Evolutionary conservation across 2,329 filamentous ascomycete genomes (phyloP), one percentile per base, ranked within the genome.

Genomic region (Diaporthe sp.): DNA sequence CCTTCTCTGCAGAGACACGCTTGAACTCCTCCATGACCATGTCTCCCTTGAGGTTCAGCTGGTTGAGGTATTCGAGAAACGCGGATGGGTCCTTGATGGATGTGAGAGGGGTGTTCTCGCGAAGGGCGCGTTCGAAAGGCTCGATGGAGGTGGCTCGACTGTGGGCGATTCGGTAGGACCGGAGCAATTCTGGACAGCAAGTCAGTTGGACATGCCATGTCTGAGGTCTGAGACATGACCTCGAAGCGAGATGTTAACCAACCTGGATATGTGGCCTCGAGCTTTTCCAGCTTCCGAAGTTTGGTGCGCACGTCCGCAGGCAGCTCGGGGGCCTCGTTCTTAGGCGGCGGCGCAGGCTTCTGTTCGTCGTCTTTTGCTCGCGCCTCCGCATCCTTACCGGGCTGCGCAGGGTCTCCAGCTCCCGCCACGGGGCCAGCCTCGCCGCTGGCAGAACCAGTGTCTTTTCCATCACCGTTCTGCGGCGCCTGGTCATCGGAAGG

Each of bases 11-110:
- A 0, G 95, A 94, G 0, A 98, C 92, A 17, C 95, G 90, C 85
- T 97, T 98, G 74, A 98, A 88, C 84, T 99, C 97, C 61, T 98
- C 94, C 90, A 97, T 93, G 4, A 98, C 92, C 94, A 99, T 97
- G 80, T 98, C 95, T 57, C 93, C 93, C 81, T 97, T 96, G 72
- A 96, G 84, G 77, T 93, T 96, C 55, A 98, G 85, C 83, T 98
- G 95, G 79, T 93, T 95, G 39, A 99, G 88, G 81, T 98, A 99
- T 84, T 98, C 96, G 9, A 95, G 90, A 46, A 99, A 88, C 2
- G 95, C 93, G 72, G 92, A 91, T 0, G 96, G 95, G 76, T 99
- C 97, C 79, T 88, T 89, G 79, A 99, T 98, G 22, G 95, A 96
- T 6, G 94, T 94, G 49, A 98, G 87, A 3, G 97, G 96, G 0